Base-by-base conservation (phyloP, 78 protist species). In the Planoprotostelium fungivorum region DNA sequence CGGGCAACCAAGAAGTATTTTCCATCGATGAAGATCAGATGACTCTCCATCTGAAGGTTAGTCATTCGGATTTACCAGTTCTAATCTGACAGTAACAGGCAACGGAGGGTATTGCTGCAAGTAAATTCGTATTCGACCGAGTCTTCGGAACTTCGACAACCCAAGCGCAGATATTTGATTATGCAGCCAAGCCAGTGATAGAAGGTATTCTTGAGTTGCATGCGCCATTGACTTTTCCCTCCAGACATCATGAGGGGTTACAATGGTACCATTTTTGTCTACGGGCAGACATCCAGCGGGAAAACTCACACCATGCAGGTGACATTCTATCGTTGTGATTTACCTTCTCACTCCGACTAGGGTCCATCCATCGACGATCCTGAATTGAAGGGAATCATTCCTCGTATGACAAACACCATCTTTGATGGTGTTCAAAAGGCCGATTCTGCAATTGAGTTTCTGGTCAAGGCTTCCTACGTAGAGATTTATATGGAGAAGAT, bases 401-500 rank as follows among this genome's bases (percentile, higher is more conserved):
- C 98, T 31, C 88, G 99, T 38, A 90, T 94, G 89, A 86, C 94
- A 29, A 63, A 89, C n/a, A 91, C 90, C 29, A 91, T 97, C 35
- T 97, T 97, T 90, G 88, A 89, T 35, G 86, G 37, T 73, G 89
- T 93, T 29, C 39, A 84, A 35, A 90, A 86, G 25, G 89, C 93
- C 1, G 92, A 89, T 37, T 91, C 90, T 0, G 83, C 91, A 88
- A 36, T 89, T 31, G 96, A 92, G 83, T 95, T 96, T 87, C 85
- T 84, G 5, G 90, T 96, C 88, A 91, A 93, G 38, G 92, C 97
- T 37, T 85, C 92, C 37, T 97, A 93, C 91, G 87, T 95, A 16
- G 98, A 97, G 92, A 91, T 97, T 84, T 97, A 97, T 88, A 91
- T 95, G 97, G 99, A 97, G 87, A 91, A 93, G 83, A 90, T 97